These are phyloP conservation scores for Boletus edulis DNA, from an alignment of 768 basidiomycete genomes.

Conservation along the genomic window DNA sequence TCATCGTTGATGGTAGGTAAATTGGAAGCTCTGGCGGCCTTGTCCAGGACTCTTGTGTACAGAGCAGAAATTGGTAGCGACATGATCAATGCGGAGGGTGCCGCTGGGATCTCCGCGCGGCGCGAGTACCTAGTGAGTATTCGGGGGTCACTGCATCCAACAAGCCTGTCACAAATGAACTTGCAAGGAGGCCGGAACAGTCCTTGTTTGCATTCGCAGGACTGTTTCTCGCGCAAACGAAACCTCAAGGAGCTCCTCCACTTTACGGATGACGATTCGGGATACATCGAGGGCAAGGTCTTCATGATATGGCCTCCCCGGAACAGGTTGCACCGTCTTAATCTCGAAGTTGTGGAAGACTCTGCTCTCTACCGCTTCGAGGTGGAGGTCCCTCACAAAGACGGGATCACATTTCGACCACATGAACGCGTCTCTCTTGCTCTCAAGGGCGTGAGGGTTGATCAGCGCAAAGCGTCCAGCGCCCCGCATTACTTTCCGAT, in stretches of 20 bases:
- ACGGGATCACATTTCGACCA: conserved; percentile 38
- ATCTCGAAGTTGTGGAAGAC: conserved; percentile 24
- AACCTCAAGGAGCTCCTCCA: conserved; percentile 33
- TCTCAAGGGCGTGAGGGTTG: conserved; percentile 42
- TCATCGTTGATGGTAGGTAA: conserved; percentile 42
- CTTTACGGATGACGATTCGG: conserved; percentile 29
- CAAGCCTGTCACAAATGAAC: conserved; percentile 4
- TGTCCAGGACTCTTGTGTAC: conserved; percentile 40
- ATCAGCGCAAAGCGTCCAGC: conserved; percentile 26
- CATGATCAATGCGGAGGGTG: conserved; percentile 8
- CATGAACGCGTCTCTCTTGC: conserved; percentile 46
- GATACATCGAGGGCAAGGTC: conserved; percentile 41
- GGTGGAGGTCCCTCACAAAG: conserved; percentile 35
- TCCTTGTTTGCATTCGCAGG: not conserved
- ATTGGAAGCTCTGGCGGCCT: conserved; percentile 37
- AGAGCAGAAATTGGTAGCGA: conserved; percentile 35
- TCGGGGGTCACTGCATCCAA: conserved; percentile 3
- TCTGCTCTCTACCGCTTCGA: conserved; percentile 33
- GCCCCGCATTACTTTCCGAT: conserved; percentile 38
- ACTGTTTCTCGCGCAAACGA: conserved; percentile 28
- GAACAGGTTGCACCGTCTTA: conserved; percentile 28
- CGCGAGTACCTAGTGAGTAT: not conserved
- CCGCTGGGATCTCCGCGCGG: conserved; percentile 1
- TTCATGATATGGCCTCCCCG: conserved; percentile 45
- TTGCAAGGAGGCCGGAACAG: not conserved